A percentile compares a stretch with the other conserved stretches of the same genome.
phyloP scores from a whole-genome alignment of 257 asterid genomes.

The Forsythia suspensa region DNA sequence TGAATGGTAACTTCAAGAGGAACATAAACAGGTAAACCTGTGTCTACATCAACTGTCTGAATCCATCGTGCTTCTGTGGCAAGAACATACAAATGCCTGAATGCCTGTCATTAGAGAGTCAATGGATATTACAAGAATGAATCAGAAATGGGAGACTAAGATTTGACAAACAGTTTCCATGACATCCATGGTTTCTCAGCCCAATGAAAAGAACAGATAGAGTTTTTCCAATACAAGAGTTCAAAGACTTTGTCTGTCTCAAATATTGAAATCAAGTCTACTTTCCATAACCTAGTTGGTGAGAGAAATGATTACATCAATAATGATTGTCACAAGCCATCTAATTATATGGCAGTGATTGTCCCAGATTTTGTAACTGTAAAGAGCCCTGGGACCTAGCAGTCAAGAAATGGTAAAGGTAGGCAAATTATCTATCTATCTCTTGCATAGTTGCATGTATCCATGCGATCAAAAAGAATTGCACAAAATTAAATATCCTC shows the following conservation, averaged over 20 bases:
- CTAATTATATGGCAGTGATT: neutral
- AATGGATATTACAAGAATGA: conserved; percentile 13
- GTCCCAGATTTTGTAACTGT: neutral
- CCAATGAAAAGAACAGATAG: neutral
- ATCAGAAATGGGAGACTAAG: conserved; percentile 5
- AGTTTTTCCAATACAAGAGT: neutral
- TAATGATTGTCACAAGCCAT: neutral
- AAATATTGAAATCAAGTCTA: neutral
- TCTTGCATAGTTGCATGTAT: neutral
- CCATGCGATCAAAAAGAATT: neutral
- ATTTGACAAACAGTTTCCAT: neutral
- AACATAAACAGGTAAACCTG: conserved; percentile 88
- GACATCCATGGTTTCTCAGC: neutral
- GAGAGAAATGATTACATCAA: neutral
- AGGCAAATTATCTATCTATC: neutral
- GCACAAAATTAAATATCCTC: no score
- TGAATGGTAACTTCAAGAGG: conserved; percentile 84
- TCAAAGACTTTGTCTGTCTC: neutral
- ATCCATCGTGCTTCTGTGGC: conserved; percentile 99
- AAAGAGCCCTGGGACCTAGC: conserved; percentile 4
- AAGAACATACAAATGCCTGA: conserved; percentile 96
- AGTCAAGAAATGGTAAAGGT: conserved; percentile 3
- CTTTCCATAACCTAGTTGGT: neutral
- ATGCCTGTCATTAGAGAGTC: conserved; percentile 58
- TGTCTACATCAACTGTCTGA: conserved; percentile 96